Conservation (phyloP, 2,329 filamentous ascomycete genomes). For the Dichotomopilus funicola region DNA sequence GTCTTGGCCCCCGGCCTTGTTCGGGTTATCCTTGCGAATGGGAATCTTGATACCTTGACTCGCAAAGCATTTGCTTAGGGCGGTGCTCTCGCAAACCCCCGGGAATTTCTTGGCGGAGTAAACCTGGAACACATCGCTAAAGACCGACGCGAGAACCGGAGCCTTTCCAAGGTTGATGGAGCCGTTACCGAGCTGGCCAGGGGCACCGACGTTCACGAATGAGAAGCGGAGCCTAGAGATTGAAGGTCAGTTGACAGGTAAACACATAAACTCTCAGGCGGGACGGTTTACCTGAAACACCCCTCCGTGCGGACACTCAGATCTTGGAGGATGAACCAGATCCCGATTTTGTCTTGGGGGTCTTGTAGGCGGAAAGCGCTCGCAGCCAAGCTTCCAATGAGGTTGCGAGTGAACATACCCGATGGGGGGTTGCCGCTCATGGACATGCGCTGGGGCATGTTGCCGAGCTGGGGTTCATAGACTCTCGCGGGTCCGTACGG, state of each 20-base stretch:
- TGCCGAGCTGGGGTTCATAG: slow-evolving; percentile 17
- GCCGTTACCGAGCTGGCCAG: slow-evolving; percentile 31
- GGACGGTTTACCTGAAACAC: slow-evolving; percentile 65
- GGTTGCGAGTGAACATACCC: slow-evolving; percentile 89
- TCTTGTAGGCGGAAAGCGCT: slow-evolving; percentile 83
- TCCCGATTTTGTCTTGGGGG: slow-evolving; percentile 70
- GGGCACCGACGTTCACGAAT: slow-evolving; percentile 76
- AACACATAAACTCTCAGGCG: neutral
- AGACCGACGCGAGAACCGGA: slow-evolving; percentile 76
- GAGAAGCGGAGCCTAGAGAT: slow-evolving; percentile 53
- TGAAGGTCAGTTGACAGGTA: slow-evolving; percentile 2
- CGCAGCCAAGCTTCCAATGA: slow-evolving; percentile 86
- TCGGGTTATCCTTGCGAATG: slow-evolving; percentile 74
- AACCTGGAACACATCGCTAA: slow-evolving; percentile 85
- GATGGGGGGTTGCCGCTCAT: slow-evolving; percentile 49
- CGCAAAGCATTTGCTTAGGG: slow-evolving; percentile 87
- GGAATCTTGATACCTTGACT: slow-evolving; percentile 94
- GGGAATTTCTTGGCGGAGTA: slow-evolving; percentile 98
- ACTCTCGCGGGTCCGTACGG: slow-evolving; percentile 19
- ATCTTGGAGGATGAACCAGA: slow-evolving; percentile 97
- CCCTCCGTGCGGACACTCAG: slow-evolving; percentile 91
- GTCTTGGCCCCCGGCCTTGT: slow-evolving; percentile 43
- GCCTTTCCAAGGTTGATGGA: slow-evolving; percentile 68
- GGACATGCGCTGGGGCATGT: slow-evolving; percentile 27
- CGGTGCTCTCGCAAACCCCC: slow-evolving; percentile 89